These are phyloP conservation scores for Aureobasidium vineae DNA, from an alignment of 2,329 filamentous ascomycete genomes.

Conservation along the genomic window DNA sequence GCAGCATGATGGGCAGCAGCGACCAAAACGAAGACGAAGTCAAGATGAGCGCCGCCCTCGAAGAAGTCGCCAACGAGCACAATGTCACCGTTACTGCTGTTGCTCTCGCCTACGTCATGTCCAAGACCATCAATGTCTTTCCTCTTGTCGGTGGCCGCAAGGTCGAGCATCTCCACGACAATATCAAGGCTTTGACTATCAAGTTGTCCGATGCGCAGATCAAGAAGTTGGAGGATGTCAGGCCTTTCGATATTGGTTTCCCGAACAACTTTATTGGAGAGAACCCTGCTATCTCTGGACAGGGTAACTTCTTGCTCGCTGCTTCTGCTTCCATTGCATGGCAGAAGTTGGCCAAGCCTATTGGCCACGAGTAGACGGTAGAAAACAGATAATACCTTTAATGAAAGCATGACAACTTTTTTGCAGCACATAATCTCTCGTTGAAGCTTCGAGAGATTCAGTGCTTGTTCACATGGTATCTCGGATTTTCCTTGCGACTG, in stretches of 20 bases:
- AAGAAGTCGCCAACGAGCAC: slow-evolving; percentile 58
- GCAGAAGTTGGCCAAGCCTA: slow-evolving; percentile 34
- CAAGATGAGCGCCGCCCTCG: slow-evolving; percentile 57
- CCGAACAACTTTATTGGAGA: slow-evolving; percentile 52
- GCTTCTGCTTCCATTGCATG: slow-evolving; percentile 35
- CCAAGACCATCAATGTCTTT: slow-evolving; percentile 61
- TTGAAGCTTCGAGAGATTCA: too few species aligned
- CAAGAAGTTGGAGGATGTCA: slow-evolving; percentile 59
- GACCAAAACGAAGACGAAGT: slow-evolving; percentile 51
- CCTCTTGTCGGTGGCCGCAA: slow-evolving; percentile 73
- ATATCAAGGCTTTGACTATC: slow-evolving; percentile 62
- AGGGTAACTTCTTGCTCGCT: slow-evolving; percentile 32
- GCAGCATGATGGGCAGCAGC: slow-evolving; percentile 34
- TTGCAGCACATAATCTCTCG: not conserved
- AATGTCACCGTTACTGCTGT: slow-evolving; percentile 59
- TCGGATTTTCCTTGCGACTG: too few species aligned
- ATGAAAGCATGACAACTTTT: not conserved
- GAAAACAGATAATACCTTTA: not conserved
- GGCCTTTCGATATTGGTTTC: slow-evolving; percentile 61
- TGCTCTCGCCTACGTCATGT: slow-evolving; percentile 46
- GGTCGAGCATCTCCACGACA: slow-evolving; percentile 64
- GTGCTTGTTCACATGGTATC: too few species aligned
- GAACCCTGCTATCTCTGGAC: slow-evolving; percentile 34
- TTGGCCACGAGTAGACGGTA: slow-evolving; percentile 36
- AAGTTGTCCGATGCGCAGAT: slow-evolving; percentile 59